Percentiles rank a stretch among this genome's conserved stretches.
These are phyloP conservation scores for Pharus latifolius DNA, from an alignment of 176 grass and related monocot genomes.

Conservation along the genomic window DNA sequence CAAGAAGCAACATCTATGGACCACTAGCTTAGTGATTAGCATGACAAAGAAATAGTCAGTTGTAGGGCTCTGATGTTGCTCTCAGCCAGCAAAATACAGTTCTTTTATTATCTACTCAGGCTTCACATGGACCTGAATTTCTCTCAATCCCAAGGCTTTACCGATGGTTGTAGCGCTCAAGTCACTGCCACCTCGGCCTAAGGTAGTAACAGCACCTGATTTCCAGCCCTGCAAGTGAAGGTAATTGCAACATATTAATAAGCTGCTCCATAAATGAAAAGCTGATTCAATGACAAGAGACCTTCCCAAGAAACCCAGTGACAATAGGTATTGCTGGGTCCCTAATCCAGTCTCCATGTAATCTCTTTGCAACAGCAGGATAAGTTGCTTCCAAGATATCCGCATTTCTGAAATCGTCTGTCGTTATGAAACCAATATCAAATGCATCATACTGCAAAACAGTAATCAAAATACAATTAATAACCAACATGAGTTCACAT, in stretches of 20 bases:
- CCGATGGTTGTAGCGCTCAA: constrained; percentile 95
- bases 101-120: constrained; percentile 10
- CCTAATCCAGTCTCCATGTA: constrained; percentile 72
- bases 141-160: constrained; percentile 95
- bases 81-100: not conserved
- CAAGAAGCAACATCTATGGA: not conserved
- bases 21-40: not conserved
- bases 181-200: constrained; percentile 89
- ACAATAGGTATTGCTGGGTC: constrained; percentile 85
- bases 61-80: not conserved
- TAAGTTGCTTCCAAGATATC: constrained; percentile 97
- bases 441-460: constrained; percentile 75
- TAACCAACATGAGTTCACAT: not conserved
- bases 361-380: constrained; percentile 78
- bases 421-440: constrained; percentile 92
- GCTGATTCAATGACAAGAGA: not conserved
- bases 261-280: not conserved
- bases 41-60: not conserved
- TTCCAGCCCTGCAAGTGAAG: constrained; percentile 67
- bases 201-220: constrained; percentile 77
- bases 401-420: constrained; percentile 82
- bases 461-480: not conserved
- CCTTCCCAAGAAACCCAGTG: constrained; percentile 97
- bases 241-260: not conserved
- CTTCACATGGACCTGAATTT: constrained; percentile 77